Evolutionary conservation across 73 alveolate species (phyloP).

Genomic region (Paramecium bursaria): DNA sequence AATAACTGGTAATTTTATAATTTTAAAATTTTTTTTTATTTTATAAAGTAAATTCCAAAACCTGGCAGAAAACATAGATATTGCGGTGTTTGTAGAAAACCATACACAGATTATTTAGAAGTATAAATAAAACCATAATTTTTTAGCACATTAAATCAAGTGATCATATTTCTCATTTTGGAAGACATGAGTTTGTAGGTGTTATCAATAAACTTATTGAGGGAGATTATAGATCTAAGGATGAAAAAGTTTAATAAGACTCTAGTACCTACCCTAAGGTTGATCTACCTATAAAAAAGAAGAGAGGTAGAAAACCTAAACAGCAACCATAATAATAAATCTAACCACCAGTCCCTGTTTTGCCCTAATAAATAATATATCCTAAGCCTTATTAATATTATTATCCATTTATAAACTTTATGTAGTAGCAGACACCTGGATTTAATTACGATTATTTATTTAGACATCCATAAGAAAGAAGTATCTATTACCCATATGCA

Average conservation of each 20-base stretch:
- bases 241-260: constrained; percentile 22
- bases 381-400: too few species aligned
- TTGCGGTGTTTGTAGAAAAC: constrained; percentile 60
- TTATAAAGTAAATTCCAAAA: constrained; percentile 46
- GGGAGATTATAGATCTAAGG: constrained; percentile 29
- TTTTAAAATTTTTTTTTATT: too few species aligned
- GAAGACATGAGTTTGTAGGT: constrained; percentile 40
- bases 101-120: constrained; percentile 49
- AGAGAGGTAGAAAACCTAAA: too few species aligned
- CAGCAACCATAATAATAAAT: too few species aligned
- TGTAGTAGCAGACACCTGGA: too few species aligned
- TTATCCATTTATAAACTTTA: too few species aligned
- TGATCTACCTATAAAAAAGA: too few species aligned
- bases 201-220: constrained; percentile 18
- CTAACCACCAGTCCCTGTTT: too few species aligned
- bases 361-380: too few species aligned
- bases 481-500: too few species aligned
- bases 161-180: constrained; percentile 30
- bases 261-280: constrained; percentile 57
- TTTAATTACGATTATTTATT: too few species aligned
- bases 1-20: neutral
- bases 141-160: constrained; percentile 42
- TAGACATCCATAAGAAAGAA: too few species aligned
- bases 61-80: constrained; percentile 56
- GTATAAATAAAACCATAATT: neutral